Evolutionary conservation across 2,329 filamentous ascomycete species (phyloP), one percentile per base, ranked within the genome.

Genomic region (Pseudovirgaria hyperparasitica): DNA sequence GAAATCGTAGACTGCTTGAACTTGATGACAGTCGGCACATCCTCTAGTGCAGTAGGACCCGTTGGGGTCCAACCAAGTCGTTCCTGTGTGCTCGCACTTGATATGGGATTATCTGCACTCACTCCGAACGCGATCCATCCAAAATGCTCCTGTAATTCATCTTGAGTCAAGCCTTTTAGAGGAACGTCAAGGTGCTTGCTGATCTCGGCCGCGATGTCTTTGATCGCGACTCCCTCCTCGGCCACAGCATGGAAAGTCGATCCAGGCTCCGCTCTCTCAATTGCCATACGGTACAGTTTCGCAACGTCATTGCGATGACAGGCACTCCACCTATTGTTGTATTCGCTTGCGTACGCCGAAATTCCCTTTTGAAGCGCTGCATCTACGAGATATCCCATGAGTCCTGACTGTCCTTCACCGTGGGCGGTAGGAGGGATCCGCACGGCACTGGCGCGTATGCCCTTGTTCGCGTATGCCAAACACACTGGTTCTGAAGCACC

Each of bases 381-480:
- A 5, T 26, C 22, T 5, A 47, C 36, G 4, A 57, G 27, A 19
- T 25, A 27, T 4, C 38, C 25, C 10, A 48, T 36, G 25, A 62
- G 55, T 1, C 45, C 47, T 3, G 35, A 33, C 22, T 50, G 41
- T 8, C 45, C 50, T 5, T 43, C 29, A 5, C 52, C 59, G 28
- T 62, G 57, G 1, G 48, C 48, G 5, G 47, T 51, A 4, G 57
- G 55, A 2, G 58, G 35, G 1, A 62, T 46, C 1, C 60, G 52
- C 8, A 62, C 34, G 2, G 53, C 42, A n/a, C 35, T 37, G 1
- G 43, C 41, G 1, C 50, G 46, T 2, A 63, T 39, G 1, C 49
- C 49, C 22, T 43, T 34, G 16, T 44, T 36, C 2, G 42, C 33
- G 2, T 44, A 34, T 2, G 27, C 25, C 1, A 34, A 36, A 9